phyloP scores from a whole-genome alignment of 2,329 filamentous ascomycete species.

The Penicillium sp. region DNA sequence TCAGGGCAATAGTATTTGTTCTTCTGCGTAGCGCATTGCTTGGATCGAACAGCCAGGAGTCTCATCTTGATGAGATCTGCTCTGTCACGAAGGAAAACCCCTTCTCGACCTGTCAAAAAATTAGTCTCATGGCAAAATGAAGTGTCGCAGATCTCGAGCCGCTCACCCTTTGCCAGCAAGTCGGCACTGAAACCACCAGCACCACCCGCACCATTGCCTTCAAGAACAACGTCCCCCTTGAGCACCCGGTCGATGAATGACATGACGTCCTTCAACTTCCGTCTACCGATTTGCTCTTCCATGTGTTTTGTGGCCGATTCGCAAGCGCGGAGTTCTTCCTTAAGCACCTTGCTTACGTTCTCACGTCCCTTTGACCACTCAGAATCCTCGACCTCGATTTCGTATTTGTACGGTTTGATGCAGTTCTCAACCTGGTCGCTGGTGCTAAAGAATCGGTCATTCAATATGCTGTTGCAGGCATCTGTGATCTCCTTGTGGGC shows the following conservation, averaged over 20 bases:
- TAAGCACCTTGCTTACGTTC: constrained; percentile 73
- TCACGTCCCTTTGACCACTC: constrained; percentile 86
- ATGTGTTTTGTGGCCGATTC: constrained; percentile 70
- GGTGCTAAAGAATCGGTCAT: constrained; percentile 93
- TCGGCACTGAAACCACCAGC: constrained; percentile 90
- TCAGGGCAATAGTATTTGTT: constrained; percentile 98
- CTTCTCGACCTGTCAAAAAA: constrained; percentile 66
- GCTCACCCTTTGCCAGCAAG: constrained; percentile 68
- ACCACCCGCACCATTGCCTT: constrained; percentile 75
- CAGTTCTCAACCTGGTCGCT: constrained; percentile 98
- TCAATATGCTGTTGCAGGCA: constrained; percentile 80
- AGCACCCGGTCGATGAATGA: constrained; percentile 83
- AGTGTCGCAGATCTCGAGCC: constrained; percentile 16
- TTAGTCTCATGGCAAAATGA: constrained; percentile 1
- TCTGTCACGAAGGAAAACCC: constrained; percentile 86
- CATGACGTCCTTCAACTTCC: constrained; percentile 86
- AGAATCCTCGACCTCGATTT: constrained; percentile 85
- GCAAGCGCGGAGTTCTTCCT: constrained; percentile 78
- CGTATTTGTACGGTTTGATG: constrained; percentile 97
- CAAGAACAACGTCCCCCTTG: constrained; percentile 75
- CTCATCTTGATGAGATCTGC: constrained; percentile 88
- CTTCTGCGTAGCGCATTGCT: constrained; percentile 73
- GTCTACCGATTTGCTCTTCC: constrained; percentile 69
- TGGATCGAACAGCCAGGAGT: constrained; percentile 77
- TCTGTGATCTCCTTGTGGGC: constrained; percentile 89